Base-by-base conservation (phyloP, 352 stramenopile genomes). In the Peronosclerospora sorghi region DNA sequence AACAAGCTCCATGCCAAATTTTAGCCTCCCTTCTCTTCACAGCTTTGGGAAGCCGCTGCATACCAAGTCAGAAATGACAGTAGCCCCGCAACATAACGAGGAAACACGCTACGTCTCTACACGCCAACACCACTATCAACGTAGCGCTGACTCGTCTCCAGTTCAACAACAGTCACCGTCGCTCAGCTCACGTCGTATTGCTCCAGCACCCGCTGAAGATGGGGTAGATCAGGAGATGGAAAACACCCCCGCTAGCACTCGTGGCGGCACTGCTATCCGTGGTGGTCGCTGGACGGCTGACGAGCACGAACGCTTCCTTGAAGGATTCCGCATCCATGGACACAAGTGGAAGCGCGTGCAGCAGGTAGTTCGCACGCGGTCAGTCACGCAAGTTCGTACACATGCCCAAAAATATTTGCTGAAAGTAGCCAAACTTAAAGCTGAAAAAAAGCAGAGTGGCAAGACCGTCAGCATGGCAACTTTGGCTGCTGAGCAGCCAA, bases 261-360 rank as follows among this genome's bases (percentile, higher is more conserved):
- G 44, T 13, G 41, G 41, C 34, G 32, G 38, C 30, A 44, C 24
- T 27, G 24, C 32, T 8, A 50, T 45, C 8, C 81, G 81, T 8
- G 81, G 79, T 12, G 81, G 81, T 0, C 75, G 81, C 17, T 94
- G 81, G 81, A 89, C 74, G 1, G 73, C 73, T 0, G 79, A 94
- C 23, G 81, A 94, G 47, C 78, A 94, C 47, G 78, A 94, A 32
- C 78, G 81, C 2, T 94, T 94, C 45, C 51, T 94, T 7, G 68
- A 80, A 17, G 81, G 81, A 23, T 94, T 94, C 51, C 73, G 73
- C 44, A 78, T 89, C 49, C 77, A 91, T 35, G 81, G 81, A 15
- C 78, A 94, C 67, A 91, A 94, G 62, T 94, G 81, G 81, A 94
- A 94, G 57, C 78, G 81, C 26, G 81, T 94, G 37, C 81, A 94